phyloP scores from a whole-genome alignment of 148 eudicot species.

The Rhododendron griersonianum region DNA sequence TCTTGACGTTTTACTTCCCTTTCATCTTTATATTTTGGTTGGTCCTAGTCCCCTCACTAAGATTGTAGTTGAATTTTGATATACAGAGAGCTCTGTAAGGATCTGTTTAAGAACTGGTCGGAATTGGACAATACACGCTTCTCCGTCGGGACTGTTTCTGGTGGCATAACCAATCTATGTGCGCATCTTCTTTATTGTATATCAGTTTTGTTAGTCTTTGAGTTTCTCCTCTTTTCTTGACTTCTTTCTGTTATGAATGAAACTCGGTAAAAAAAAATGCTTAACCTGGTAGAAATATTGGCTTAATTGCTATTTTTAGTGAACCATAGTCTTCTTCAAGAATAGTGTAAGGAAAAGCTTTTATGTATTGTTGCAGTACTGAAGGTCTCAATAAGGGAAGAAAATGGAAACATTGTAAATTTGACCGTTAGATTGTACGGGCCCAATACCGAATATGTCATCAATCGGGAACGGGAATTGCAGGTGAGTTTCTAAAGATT shows the following conservation, averaged over 20 bases:
- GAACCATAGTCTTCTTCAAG: neutral
- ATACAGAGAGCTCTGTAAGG: conserved; percentile 75
- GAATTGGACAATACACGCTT: conserved; percentile 58
- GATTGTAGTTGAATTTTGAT: conserved; percentile 15
- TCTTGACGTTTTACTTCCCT: neutral
- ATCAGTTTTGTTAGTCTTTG: neutral
- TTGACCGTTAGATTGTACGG: conserved; percentile 83
- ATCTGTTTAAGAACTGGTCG: conserved; percentile 84
- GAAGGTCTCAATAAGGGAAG: conserved; percentile 76
- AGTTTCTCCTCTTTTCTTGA: neutral
- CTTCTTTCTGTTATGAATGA: neutral
- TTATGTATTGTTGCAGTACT: conserved; percentile 50
- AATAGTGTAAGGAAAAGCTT: neutral
- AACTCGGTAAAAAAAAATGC: neutral
- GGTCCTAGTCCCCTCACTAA: neutral
- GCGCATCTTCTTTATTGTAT: conserved; percentile 23
- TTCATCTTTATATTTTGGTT: neutral
- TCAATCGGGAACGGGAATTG: conserved; percentile 82
- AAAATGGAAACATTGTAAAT: conserved; percentile 38
- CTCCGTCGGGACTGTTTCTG: conserved; percentile 62
- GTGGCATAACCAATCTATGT: conserved; percentile 94
- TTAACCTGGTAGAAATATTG: neutral
- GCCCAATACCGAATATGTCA: conserved; percentile 91
- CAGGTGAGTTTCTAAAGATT: conserved; percentile 40
- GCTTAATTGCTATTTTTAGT: neutral